phyloP scores from a whole-genome alignment of 768 basidiomycete species.

The Podaxis rugospora region DNA sequence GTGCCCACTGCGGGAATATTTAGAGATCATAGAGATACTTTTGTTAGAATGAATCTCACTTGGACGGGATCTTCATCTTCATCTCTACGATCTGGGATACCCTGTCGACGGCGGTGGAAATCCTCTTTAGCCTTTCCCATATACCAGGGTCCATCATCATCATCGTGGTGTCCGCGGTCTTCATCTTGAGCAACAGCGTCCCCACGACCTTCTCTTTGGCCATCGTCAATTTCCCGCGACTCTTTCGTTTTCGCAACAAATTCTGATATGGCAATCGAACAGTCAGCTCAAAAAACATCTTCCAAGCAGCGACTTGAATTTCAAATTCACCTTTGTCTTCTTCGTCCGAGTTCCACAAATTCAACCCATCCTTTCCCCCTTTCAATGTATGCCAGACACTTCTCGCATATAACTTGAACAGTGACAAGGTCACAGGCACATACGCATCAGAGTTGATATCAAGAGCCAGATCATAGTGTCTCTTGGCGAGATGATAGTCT shows the following conservation, averaged over 20 bases:
- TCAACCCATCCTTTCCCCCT: constrained; percentile 66
- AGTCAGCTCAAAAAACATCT: not conserved
- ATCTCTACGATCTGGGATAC: constrained; percentile 24
- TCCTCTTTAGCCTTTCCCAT: constrained; percentile 80
- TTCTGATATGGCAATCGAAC: constrained; percentile 2
- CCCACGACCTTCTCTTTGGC: constrained; percentile 22
- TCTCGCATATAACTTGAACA: constrained; percentile 75
- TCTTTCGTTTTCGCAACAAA: constrained; percentile 22
- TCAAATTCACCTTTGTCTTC: constrained; percentile 35
- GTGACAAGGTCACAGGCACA: constrained; percentile 78
- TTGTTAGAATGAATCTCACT: constrained; percentile 30
- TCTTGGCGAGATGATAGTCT: constrained; percentile 95
- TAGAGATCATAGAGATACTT: not conserved
- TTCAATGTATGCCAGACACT: constrained; percentile 81
- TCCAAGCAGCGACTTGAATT: not conserved
- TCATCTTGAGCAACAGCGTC: constrained; percentile 28
- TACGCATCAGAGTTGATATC: constrained; percentile 89
- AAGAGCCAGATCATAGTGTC: constrained; percentile 87
- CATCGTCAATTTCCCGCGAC: constrained; percentile 36
- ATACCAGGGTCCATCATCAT: constrained; percentile 76
- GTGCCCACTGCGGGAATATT: constrained; percentile 57
- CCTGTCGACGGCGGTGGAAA: constrained; percentile 53
- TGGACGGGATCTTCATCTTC: constrained; percentile 74
- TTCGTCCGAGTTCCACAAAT: constrained; percentile 59
- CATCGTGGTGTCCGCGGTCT: constrained; percentile 31